phyloP scores from a whole-genome alignment of 371 early-diverging fungal species.

The Lichtheimia ornata region DNA sequence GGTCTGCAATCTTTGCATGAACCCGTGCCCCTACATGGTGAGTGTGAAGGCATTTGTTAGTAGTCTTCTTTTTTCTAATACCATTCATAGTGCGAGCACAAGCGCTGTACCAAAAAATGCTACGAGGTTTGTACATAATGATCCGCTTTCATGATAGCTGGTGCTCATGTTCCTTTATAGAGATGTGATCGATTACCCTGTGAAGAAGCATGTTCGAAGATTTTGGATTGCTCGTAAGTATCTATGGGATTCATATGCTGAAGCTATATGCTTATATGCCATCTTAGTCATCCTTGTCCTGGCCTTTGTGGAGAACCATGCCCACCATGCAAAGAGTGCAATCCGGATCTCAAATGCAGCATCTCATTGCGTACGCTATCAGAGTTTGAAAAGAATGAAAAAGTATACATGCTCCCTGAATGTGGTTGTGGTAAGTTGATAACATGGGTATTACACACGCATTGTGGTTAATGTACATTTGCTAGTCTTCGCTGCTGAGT shows the following conservation, averaged over 20 bases:
- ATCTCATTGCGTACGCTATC: constrained; percentile 37
- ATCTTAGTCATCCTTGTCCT: constrained; percentile 36
- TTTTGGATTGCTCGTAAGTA: constrained; percentile 36
- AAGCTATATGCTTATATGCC: background rate
- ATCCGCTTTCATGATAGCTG: background rate
- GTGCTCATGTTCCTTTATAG: constrained; percentile 7
- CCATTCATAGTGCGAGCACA: constrained; percentile 28
- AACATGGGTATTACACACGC: background rate
- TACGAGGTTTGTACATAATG: constrained; percentile 24
- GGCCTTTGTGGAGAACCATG: constrained; percentile 54
- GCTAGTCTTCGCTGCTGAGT: constrained; percentile 42
- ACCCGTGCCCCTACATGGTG: constrained; percentile 37
- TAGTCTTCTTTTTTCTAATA: background rate
- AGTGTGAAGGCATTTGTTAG: background rate
- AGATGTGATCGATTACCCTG: constrained; percentile 52
- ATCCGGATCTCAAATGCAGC: constrained; percentile 25
- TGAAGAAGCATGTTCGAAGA: constrained; percentile 27
- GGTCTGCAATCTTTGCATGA: constrained; percentile 32
- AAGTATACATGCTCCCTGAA: constrained; percentile 43
- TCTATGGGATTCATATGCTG: background rate
- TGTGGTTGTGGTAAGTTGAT: constrained; percentile 47
- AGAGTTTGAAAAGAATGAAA: constrained; percentile 41
- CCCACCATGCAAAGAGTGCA: constrained; percentile 42
- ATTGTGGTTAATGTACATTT: background rate
- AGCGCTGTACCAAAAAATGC: constrained; percentile 39